Evolutionary conservation across 768 basidiomycete species (phyloP).

Genomic region (Pisolithus orientalis): DNA sequence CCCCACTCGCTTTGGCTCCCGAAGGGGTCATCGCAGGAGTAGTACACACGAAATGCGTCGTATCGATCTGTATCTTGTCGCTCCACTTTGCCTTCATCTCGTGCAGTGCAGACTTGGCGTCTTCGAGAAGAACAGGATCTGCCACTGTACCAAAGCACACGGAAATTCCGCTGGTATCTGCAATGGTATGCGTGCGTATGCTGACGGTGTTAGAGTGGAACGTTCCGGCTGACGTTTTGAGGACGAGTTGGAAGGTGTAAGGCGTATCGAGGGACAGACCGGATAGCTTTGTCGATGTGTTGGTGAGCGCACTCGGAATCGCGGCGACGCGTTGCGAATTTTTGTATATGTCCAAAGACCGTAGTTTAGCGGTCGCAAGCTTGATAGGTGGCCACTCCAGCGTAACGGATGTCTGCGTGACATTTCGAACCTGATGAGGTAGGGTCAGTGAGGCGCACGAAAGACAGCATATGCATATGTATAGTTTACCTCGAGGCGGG

Average conservation of each 20-base stretch:
- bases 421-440: conserved; percentile 65
- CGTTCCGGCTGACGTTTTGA: conserved; percentile 89
- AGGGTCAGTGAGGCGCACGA: background rate
- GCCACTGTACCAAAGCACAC: conserved; percentile 93
- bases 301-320: conserved; percentile 75
- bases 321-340: conserved; percentile 84
- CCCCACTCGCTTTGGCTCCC: conserved; percentile 52
- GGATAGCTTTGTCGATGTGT: conserved; percentile 85
- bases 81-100: conserved; percentile 90
- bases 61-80: conserved; percentile 94
- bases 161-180: conserved; percentile 89
- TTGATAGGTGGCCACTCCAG: conserved; percentile 89
- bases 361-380: conserved; percentile 79
- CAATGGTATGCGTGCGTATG: conserved; percentile 89
- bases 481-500: conserved; percentile 57
- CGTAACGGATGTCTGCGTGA: conserved; percentile 95
- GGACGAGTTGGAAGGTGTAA: conserved; percentile 90
- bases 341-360: conserved; percentile 88
- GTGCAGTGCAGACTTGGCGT: conserved; percentile 71
- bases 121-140: conserved; percentile 68
- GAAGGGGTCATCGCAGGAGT: conserved; percentile 67
- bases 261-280: conserved; percentile 76
- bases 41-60: conserved; percentile 96
- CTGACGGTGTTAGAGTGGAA: conserved; percentile 80
- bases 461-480: no score